A percentile compares a stretch with the other conserved stretches of the same genome.
Evolutionary conservation across 345 rosid species (phyloP).

Genomic region (Moricandia moricandioides): DNA sequence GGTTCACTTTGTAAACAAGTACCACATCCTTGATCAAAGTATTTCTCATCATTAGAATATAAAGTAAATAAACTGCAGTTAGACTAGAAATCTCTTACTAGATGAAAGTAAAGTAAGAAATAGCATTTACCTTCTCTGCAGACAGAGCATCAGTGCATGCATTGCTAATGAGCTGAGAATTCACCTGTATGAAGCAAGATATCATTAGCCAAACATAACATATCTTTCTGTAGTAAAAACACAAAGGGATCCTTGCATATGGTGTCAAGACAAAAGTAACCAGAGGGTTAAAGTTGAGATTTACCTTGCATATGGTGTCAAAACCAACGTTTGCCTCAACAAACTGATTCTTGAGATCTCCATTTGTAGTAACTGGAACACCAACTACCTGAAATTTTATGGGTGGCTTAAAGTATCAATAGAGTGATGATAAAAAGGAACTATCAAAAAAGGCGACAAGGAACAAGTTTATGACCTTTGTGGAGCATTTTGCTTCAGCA

Average conservation of each 20-base stretch:
- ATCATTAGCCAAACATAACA: constrained; percentile 5
- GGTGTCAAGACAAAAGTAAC: constrained; percentile 19
- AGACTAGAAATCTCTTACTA: too few relatives aligned
- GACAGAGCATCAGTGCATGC: constrained; percentile 97
- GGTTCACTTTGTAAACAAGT: neutral
- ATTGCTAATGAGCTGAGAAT: constrained; percentile 98
- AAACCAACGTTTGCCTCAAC: constrained; percentile 96
- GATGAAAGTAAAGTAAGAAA: neutral
- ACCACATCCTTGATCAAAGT: neutral
- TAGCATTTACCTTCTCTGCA: constrained; percentile 77
- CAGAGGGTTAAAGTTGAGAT: neutral
- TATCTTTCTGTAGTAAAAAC: neutral
- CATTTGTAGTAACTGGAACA: constrained; percentile 93
- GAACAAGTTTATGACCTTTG: constrained; percentile 50
- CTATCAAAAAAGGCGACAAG: neutral
- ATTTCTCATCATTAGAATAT: neutral
- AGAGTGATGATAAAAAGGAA: neutral
- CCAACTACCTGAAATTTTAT: constrained; percentile 72
- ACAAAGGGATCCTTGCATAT: neutral
- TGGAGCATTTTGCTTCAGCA: constrained; percentile 78
- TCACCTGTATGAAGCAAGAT: constrained; percentile 53
- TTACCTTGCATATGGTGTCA: constrained; percentile 97
- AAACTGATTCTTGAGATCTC: constrained; percentile 95
- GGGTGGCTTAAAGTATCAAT: neutral
- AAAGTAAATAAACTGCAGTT: neutral